Conservation (phyloP, 306 rosid genomes). For the Prunus campanulata region DNA sequence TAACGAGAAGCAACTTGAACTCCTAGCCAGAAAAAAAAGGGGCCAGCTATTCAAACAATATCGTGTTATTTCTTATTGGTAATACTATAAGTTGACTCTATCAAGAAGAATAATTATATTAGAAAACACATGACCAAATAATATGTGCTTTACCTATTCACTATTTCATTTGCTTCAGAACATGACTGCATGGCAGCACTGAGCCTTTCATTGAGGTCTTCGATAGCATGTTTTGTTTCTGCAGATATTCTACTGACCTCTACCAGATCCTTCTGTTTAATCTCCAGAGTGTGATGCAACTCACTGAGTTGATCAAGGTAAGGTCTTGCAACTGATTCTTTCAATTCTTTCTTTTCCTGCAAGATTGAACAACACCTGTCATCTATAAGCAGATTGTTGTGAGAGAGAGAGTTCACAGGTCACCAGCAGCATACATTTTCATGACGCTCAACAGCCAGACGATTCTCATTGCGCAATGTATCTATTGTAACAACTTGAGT, state of each 20-base stretch:
- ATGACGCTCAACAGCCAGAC: slow-evolving; percentile 51
- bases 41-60: not conserved
- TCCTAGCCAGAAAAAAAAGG: not conserved
- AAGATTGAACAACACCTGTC: slow-evolving; percentile 8
- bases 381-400: not conserved
- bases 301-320: slow-evolving; percentile 63
- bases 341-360: slow-evolving; percentile 73
- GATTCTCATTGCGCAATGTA: slow-evolving; percentile 57
- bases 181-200: slow-evolving; percentile 80
- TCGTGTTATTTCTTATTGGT: not conserved
- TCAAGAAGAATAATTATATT: not conserved
- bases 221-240: slow-evolving; percentile 69
- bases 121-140: not conserved
- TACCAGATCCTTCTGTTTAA: slow-evolving; percentile 63
- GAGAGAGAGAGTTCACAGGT: slow-evolving; percentile 1
- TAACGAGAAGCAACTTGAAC: not conserved
- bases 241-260: slow-evolving; percentile 57
- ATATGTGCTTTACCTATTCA: slow-evolving; percentile 57
- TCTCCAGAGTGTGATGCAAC: slow-evolving; percentile 57
- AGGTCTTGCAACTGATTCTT: slow-evolving; percentile 57
- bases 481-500: slow-evolving; percentile 65
- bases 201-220: slow-evolving; percentile 82
- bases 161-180: slow-evolving; percentile 79
- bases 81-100: not conserved
- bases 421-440: slow-evolving; percentile 57